phyloP scores from a whole-genome alignment of 139 green algal genomes.

The Coelastrella sp. region DNA sequence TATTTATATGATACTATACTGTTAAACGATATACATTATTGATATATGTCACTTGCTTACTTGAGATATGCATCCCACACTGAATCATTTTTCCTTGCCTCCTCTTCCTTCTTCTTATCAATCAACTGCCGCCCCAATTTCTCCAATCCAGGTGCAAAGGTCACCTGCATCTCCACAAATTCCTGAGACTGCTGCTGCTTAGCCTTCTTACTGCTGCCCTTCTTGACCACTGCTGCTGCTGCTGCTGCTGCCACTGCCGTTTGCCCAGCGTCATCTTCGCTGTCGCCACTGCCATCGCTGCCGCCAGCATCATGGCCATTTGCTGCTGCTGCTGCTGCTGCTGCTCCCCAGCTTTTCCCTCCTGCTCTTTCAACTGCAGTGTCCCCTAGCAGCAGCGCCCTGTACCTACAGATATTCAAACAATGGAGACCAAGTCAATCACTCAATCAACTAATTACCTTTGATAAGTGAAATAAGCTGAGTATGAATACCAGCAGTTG shows the following conservation, averaged over 20 bases:
- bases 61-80: conserved; percentile 88
- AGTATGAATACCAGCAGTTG: background rate
- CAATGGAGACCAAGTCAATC: too few relatives aligned
- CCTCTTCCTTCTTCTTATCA: conserved; percentile 73
- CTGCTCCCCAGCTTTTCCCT: conserved; percentile 69
- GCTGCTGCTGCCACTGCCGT: conserved; percentile 49
- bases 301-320: conserved; percentile 2
- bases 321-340: background rate
- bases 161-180: conserved; percentile 77
- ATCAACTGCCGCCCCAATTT: conserved; percentile 78
- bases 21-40: background rate
- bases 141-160: conserved; percentile 81
- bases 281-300: conserved; percentile 37
- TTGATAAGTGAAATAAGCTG: too few relatives aligned
- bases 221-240: conserved; percentile 23
- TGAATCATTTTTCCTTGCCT: conserved; percentile 70
- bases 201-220: background rate
- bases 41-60: conserved; percentile 40
- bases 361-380: conserved; percentile 49
- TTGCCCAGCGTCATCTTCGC: conserved; percentile 45
- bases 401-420: conserved; percentile 46
- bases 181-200: conserved; percentile 24
- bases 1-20: too few relatives aligned
- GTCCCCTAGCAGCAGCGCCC: conserved; percentile 59
- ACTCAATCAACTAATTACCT: too few relatives aligned